A percentile compares a stretch with the other conserved stretches of the same genome.
Evolutionary conservation across 2,329 filamentous ascomycete species (phyloP).

Genomic region (Penicillium sp.): DNA sequence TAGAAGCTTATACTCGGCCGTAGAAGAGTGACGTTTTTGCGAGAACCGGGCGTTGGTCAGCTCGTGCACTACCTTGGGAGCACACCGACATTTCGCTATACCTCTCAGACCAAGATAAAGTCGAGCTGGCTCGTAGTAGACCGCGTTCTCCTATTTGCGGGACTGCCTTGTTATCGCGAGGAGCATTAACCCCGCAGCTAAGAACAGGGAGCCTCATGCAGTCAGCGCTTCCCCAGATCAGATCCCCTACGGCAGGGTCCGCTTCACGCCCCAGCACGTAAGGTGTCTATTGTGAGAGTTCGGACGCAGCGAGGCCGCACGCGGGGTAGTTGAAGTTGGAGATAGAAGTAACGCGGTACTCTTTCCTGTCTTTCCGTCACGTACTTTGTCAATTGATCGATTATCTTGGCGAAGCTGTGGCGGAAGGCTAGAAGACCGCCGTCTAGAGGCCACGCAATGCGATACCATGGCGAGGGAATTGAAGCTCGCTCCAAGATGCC

Average conservation of each 20-base stretch:
- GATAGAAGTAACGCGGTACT: neutral
- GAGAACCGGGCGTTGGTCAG: neutral
- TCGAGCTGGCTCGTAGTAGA: neutral
- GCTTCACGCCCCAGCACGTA: neutral
- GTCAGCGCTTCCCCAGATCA: conserved; percentile 8
- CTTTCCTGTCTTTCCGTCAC: neutral
- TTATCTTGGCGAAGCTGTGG: conserved; percentile 2
- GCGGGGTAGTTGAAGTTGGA: conserved; percentile 3
- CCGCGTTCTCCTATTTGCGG: conserved; percentile 1
- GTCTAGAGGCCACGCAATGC: neutral
- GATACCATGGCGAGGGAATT: neutral
- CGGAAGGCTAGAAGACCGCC: conserved; percentile 4
- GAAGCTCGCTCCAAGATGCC: conserved; percentile 5
- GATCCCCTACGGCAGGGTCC: conserved; percentile 1
- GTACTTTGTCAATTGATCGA: neutral
- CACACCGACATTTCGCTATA: conserved; percentile 7
- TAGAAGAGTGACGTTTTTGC: neutral
- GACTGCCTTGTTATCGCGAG: conserved; percentile 1
- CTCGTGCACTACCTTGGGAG: neutral
- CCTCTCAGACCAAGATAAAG: conserved; percentile 6
- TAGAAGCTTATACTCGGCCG: neutral
- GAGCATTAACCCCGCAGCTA: conserved; percentile 6
- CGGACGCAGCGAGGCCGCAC: conserved; percentile 1
- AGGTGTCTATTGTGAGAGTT: neutral
- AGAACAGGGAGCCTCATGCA: conserved; percentile 12